These are phyloP conservation scores for Ehretia macrophylla DNA, from an alignment of 257 asterid species.

Conservation along the genomic window DNA sequence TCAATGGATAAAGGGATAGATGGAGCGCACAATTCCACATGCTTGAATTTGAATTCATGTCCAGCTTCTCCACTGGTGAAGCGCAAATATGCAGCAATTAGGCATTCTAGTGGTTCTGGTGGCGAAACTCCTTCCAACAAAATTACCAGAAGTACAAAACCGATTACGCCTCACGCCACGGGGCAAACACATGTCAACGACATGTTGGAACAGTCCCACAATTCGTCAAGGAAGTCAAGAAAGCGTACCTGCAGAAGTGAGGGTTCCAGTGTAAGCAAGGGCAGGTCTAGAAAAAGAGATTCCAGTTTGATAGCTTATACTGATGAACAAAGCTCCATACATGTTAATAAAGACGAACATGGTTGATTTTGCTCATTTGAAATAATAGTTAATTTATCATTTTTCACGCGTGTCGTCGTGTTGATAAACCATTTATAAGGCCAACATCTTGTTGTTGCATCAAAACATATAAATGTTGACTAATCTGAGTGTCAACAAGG, in stretches of 20 bases:
- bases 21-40: conserved; percentile 15
- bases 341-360: conserved; percentile 10
- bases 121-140: conserved; percentile 27
- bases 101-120: conserved; percentile 25
- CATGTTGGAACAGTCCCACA: conserved; percentile 13
- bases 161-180: conserved; percentile 3
- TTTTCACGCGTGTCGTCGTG: no score
- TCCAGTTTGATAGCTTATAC: conserved; percentile 16
- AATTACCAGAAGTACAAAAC: conserved; percentile 10
- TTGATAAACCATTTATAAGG: no score
- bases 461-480: no score
- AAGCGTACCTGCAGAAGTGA: conserved; percentile 38
- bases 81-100: conserved; percentile 16
- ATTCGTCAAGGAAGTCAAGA: conserved; percentile 31
- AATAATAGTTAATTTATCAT: not conserved
- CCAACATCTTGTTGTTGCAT: no score
- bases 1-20: conserved; percentile 13
- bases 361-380: conserved; percentile 3
- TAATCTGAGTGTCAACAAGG: no score
- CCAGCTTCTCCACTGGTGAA: conserved; percentile 37
- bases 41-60: conserved; percentile 44
- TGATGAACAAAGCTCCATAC: conserved; percentile 23
- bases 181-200: conserved; percentile 22
- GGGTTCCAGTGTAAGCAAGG: conserved; percentile 10
- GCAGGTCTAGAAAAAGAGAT: conserved; percentile 22